Percentiles rank a stretch among this genome's conserved stretches.
These are phyloP conservation scores for Sicyos baderoa DNA, from an alignment of 306 rosid species.

Conservation along the genomic window DNA sequence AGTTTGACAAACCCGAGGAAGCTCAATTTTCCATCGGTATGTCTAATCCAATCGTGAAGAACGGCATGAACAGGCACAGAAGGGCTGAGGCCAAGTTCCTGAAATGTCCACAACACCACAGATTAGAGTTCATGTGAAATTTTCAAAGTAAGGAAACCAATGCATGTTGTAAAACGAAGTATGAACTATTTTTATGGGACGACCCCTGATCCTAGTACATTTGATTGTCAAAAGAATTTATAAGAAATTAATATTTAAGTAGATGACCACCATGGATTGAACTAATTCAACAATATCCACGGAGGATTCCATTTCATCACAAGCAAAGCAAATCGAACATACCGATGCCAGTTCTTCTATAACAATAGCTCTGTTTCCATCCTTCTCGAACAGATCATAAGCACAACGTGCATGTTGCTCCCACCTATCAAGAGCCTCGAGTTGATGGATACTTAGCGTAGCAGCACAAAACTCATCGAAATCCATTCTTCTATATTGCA, in stretches of 20 bases:
- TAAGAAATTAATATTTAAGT: no score
- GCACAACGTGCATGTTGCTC: constrained; percentile 64
- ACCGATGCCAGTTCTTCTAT: constrained; percentile 66
- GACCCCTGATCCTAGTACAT: no score
- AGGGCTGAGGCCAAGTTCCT: constrained; percentile 69
- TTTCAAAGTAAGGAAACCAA: not conserved
- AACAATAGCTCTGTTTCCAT: constrained; percentile 54
- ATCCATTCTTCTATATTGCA: constrained; percentile 59
- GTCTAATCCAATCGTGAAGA: constrained; percentile 70
- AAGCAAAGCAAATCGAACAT: constrained; percentile 25
- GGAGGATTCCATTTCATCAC: not conserved
- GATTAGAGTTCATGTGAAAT: constrained; percentile 22
- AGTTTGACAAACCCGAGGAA: constrained; percentile 63
- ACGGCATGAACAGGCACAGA: constrained; percentile 64
- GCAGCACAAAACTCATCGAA: constrained; percentile 60
- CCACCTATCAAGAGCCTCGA: constrained; percentile 56
- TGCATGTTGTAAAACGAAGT: constrained; percentile 1
- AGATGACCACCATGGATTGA: no score
- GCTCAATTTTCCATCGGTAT: constrained; percentile 68
- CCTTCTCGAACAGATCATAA: constrained; percentile 54
- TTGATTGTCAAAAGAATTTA: no score
- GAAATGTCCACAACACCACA: constrained; percentile 25
- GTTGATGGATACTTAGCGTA: constrained; percentile 55
- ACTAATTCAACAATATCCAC: no score
- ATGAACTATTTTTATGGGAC: not conserved